These are phyloP conservation scores for Asterionellopsis glacialis DNA, from an alignment of 108 stramenopile species.

Conservation along the genomic window DNA sequence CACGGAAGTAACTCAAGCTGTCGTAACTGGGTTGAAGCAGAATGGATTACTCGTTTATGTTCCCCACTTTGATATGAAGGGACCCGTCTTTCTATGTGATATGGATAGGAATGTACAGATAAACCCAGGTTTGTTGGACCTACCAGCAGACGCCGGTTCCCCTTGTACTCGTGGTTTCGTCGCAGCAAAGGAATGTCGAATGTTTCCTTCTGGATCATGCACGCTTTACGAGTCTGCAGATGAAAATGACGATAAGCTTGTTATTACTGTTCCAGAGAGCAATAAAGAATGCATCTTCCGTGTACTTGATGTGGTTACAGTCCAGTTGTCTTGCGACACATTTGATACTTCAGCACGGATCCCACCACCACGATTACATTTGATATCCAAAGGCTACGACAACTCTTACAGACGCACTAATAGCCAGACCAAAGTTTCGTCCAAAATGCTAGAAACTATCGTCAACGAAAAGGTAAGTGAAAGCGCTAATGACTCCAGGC, in stretches of 20 bases:
- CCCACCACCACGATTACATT: constrained; percentile 35
- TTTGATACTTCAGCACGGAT: constrained; percentile 37
- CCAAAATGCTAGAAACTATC: neutral
- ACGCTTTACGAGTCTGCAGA: constrained; percentile 15
- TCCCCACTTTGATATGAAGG: constrained; percentile 51
- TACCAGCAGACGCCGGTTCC: constrained; percentile 25
- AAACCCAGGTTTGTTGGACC: constrained; percentile 33
- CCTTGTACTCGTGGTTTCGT: constrained; percentile 37
- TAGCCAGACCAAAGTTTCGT: neutral
- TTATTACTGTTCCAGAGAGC: constrained; percentile 19
- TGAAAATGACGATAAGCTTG: constrained; percentile 8
- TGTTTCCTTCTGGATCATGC: constrained; percentile 38
- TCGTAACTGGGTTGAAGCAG: constrained; percentile 32
- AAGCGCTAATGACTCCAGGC: neutral
- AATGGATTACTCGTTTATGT: constrained; percentile 56
- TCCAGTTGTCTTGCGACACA: constrained; percentile 33
- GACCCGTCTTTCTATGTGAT: constrained; percentile 52
- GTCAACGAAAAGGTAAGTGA: neutral
- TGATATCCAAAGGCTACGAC: constrained; percentile 8
- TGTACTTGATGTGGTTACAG: constrained; percentile 42
- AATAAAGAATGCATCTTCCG: constrained; percentile 9
- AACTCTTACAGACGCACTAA: neutral
- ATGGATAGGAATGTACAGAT: constrained; percentile 37
- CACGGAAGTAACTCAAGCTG: constrained; percentile 34
- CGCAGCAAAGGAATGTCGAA: constrained; percentile 14